Percentiles rank a stretch among this genome's conserved stretches.
These are phyloP conservation scores for Kodamaea leandrae DNA, from an alignment of 805 yeast genomes.

Conservation along the genomic window DNA sequence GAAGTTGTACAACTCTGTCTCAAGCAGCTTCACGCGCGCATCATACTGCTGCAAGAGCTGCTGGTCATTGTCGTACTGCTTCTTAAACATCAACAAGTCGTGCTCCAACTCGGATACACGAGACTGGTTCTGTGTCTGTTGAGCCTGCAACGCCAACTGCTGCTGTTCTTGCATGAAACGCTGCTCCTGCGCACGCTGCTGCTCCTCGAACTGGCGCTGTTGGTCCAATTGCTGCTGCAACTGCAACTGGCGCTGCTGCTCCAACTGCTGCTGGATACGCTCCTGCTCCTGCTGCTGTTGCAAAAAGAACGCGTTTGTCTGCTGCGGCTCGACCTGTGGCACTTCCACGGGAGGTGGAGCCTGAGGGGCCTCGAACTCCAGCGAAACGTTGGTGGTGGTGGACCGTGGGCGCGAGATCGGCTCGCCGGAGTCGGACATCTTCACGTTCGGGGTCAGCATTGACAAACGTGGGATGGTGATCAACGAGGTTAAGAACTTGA, in stretches of 20 bases:
- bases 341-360: constrained; percentile 33
- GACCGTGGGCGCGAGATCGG: constrained; percentile 33
- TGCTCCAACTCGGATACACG: constrained; percentile 79
- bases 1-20: constrained; percentile 61
- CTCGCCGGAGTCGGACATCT: constrained; percentile 34
- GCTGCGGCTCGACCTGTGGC: constrained; percentile 50
- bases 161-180: constrained; percentile 72
- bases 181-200: constrained; percentile 65
- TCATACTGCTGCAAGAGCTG: constrained; percentile 83
- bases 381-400: constrained; percentile 17
- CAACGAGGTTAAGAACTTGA: constrained; percentile 75
- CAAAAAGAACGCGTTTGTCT: constrained; percentile 49
- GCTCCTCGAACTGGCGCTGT: constrained; percentile 71
- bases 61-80: constrained; percentile 85
- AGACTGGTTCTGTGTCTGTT: constrained; percentile 70
- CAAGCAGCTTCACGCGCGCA: constrained; percentile 75
- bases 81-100: constrained; percentile 68
- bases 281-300: constrained; percentile 56
- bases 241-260: constrained; percentile 62
- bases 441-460: constrained; percentile 57
- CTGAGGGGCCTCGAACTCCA: constrained; percentile 45
- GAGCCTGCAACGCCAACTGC: constrained; percentile 49
- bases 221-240: constrained; percentile 67
- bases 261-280: constrained; percentile 58
- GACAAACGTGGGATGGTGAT: constrained; percentile 74